These are phyloP conservation scores for Flaveria ramosissima DNA, from an alignment of 129 eudicot species.

Conservation along the genomic window DNA sequence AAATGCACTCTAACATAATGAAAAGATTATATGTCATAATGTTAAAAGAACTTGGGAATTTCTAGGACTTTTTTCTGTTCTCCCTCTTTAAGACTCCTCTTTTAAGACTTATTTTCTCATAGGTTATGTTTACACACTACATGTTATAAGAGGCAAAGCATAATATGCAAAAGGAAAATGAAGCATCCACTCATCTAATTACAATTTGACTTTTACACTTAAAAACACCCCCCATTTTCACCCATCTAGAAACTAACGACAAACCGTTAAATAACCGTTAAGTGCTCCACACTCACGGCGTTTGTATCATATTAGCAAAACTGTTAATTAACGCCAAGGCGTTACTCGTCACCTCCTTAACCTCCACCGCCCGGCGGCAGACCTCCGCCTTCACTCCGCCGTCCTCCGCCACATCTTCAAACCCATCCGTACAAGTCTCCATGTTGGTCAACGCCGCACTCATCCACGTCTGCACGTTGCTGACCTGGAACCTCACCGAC, in stretches of 20 bases:
- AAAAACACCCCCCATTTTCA: not conserved
- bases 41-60: too few relatives aligned
- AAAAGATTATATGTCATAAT: too few relatives aligned
- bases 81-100: too few relatives aligned
- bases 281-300: slow-evolving; percentile 18
- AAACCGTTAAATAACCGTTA: slow-evolving; percentile 21
- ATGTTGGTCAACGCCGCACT: slow-evolving; percentile 89
- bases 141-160: too few relatives aligned
- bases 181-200: not conserved
- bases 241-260: not conserved
- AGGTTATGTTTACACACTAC: too few relatives aligned
- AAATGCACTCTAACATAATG: too few relatives aligned
- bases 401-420: slow-evolving; percentile 50
- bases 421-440: slow-evolving; percentile 92
- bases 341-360: slow-evolving; percentile 72
- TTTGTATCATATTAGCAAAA: slow-evolving; percentile 38
- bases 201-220: not conserved
- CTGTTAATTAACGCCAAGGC: slow-evolving; percentile 81
- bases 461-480: slow-evolving; percentile 98
- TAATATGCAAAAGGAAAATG: not conserved
- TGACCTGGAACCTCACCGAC: slow-evolving; percentile 68
- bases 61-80: too few relatives aligned
- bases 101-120: too few relatives aligned
- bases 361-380: slow-evolving; percentile 43
- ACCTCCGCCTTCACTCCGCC: slow-evolving; percentile 57